Percentiles rank a stretch among this genome's conserved stretches.
These are phyloP conservation scores for Gracilaria vermiculophylla DNA, from an alignment of 23 red algal species.

Conservation along the genomic window DNA sequence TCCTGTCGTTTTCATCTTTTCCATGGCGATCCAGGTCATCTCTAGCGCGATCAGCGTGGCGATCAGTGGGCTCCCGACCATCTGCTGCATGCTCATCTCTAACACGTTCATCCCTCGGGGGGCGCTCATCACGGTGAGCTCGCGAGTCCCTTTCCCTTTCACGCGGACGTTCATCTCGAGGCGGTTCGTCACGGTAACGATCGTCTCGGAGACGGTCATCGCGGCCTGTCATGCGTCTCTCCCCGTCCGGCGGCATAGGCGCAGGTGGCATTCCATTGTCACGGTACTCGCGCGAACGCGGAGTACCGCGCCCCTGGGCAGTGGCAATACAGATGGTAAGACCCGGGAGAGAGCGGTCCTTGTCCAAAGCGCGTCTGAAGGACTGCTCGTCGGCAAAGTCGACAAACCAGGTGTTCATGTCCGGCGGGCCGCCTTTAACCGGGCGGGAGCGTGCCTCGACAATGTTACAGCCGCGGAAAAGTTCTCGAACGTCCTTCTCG, in stretches of 20 bases:
- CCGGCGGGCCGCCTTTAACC: conserved; percentile 52
- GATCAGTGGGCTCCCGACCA: not conserved
- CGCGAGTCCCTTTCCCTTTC: not conserved
- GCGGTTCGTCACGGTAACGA: not conserved
- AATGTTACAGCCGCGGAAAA: conserved; percentile 54
- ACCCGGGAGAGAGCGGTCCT: conserved; percentile 49
- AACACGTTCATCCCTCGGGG: not conserved
- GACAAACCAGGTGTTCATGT: conserved; percentile 67
- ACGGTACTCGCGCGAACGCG: not conserved
- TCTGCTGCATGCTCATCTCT: not conserved
- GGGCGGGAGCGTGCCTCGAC: conserved; percentile 32
- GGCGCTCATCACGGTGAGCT: not conserved
- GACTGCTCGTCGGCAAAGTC: conserved; percentile 56
- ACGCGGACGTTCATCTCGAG: not conserved
- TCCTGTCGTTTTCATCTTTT: conserved; percentile 27
- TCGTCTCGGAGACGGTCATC: not conserved
- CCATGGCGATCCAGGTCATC: conserved; percentile 15
- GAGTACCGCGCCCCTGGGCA: conserved; percentile 35
- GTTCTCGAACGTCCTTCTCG: conserved; percentile 18
- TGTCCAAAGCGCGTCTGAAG: conserved; percentile 37
- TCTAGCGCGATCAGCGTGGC: not conserved
- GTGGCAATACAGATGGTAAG: conserved; percentile 71
- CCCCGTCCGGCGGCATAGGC: not conserved
- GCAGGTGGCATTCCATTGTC: not conserved
- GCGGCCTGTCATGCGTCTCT: not conserved